phyloP scores from a whole-genome alignment of 345 rosid genomes.

The Populus euphratica region DNA sequence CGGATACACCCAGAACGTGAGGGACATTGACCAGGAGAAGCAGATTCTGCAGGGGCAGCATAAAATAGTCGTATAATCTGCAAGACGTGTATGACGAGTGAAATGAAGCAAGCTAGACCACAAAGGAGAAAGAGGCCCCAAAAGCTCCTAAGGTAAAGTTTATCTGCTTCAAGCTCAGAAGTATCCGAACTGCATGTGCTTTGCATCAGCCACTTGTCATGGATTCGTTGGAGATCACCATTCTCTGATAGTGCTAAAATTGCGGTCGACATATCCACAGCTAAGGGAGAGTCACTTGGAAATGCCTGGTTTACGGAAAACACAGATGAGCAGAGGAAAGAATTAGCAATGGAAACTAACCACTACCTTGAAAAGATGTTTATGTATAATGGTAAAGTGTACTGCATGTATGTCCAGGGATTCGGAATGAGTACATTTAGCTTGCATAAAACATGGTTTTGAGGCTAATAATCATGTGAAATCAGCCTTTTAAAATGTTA shows the following conservation, averaged over 20 bases:
- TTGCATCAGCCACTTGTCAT: conserved; percentile 83
- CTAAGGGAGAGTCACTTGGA: conserved; percentile 87
- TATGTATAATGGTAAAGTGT: neutral
- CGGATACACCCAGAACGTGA: conserved; percentile 43
- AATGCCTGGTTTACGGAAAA: conserved; percentile 49
- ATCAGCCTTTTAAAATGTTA: neutral
- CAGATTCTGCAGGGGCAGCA: conserved; percentile 23
- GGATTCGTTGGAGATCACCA: conserved; percentile 92
- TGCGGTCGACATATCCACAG: conserved; percentile 80
- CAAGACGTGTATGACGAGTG: conserved; percentile 59
- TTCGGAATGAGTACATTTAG: neutral
- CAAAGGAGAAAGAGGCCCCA: conserved; percentile 84
- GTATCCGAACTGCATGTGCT: conserved; percentile 62
- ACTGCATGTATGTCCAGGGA: neutral
- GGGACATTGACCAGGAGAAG: conserved; percentile 24
- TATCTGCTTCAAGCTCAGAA: conserved; percentile 63
- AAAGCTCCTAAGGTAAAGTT: conserved; percentile 74
- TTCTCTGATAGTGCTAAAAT: conserved; percentile 76
- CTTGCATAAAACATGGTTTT: neutral
- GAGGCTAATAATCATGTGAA: neutral
- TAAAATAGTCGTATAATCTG: conserved; percentile 44
- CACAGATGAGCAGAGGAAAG: conserved; percentile 1
- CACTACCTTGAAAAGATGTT: neutral
- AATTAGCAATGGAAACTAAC: neutral
- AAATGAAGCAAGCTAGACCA: conserved; percentile 67